These are phyloP conservation scores for Sanghuangporus baumii DNA, from an alignment of 1,284 basidiomycete genomes.

Conservation along the genomic window DNA sequence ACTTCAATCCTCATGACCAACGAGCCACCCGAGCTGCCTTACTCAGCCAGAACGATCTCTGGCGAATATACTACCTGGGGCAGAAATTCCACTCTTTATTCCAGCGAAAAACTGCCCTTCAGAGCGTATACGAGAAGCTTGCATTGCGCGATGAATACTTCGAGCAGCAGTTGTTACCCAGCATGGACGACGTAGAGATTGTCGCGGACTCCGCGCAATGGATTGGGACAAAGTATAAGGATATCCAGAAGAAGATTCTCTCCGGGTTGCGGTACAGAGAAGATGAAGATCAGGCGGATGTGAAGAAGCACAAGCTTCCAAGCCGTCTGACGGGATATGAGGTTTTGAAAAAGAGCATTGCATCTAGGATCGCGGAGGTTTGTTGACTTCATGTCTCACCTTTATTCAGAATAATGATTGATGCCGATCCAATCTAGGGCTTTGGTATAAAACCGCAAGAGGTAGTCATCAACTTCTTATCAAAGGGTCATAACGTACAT, in stretches of 20 bases:
- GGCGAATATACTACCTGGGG: slow-evolving; percentile 83
- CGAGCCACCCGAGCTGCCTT: slow-evolving; percentile 52
- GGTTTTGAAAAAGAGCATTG: slow-evolving; percentile 73
- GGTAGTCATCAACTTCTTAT: slow-evolving; percentile 75
- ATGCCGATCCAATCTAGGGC: slow-evolving; percentile 39
- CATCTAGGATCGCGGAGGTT: slow-evolving; percentile 74
- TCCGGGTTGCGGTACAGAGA: slow-evolving; percentile 63
- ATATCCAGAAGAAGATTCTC: slow-evolving; percentile 63
- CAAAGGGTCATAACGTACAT: slow-evolving; percentile 46
- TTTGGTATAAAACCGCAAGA: slow-evolving; percentile 78
- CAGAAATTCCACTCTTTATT: slow-evolving; percentile 83
- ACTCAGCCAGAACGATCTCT: slow-evolving; percentile 75
- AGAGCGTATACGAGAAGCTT: slow-evolving; percentile 59
- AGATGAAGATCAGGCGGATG: slow-evolving; percentile 49
- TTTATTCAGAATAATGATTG: not conserved
- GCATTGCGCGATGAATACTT: slow-evolving; percentile 68
- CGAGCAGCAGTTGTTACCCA: slow-evolving; percentile 55
- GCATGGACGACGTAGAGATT: slow-evolving; percentile 77
- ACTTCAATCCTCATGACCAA: slow-evolving; percentile 61
- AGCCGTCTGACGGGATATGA: slow-evolving; percentile 87
- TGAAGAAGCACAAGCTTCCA: slow-evolving; percentile 73
- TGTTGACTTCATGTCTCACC: slow-evolving; percentile 20
- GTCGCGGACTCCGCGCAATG: slow-evolving; percentile 92
- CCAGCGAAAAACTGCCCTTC: slow-evolving; percentile 64
- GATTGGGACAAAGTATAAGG: slow-evolving; percentile 82